These are phyloP conservation scores for Aspergillus fumigatiaffinis DNA, from an alignment of 2,329 filamentous ascomycete genomes.

Conservation along the genomic window DNA sequence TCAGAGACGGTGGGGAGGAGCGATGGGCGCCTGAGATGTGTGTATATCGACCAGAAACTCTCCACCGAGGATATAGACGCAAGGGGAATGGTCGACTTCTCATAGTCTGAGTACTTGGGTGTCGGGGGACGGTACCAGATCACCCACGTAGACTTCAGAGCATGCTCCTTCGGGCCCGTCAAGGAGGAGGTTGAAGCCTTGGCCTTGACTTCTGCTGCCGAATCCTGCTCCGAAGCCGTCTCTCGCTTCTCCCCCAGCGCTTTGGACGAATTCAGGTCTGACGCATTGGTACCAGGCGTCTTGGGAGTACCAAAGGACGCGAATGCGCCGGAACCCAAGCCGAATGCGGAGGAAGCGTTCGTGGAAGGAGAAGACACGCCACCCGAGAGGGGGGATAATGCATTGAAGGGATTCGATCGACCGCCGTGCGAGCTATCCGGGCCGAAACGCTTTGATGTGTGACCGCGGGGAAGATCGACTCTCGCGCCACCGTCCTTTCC, in stretches of 20 bases:
- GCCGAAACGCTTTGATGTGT: constrained; percentile 70
- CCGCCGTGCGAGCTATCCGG: constrained; percentile 69
- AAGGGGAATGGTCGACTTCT: constrained; percentile 88
- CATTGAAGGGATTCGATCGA: constrained; percentile 72
- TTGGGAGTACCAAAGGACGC: constrained; percentile 96
- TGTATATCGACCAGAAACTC: constrained; percentile 87
- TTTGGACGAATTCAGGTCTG: constrained; percentile 66
- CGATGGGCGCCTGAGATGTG: constrained; percentile 85
- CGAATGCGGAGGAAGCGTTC: constrained; percentile 82
- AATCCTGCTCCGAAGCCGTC: constrained; percentile 43
- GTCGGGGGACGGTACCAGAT: constrained; percentile 97
- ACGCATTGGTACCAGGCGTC: constrained; percentile 66
- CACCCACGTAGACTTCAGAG: constrained; percentile 83
- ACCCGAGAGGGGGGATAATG: constrained; percentile 66
- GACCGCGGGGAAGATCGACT: constrained; percentile 58
- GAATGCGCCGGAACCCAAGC: constrained; percentile 90
- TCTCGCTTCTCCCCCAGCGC: constrained; percentile 62
- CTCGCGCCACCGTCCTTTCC: constrained; percentile 51
- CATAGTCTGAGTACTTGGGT: constrained; percentile 96
- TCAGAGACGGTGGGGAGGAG: constrained; percentile 86
- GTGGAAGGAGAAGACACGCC: constrained; percentile 71
- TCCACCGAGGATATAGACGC: constrained; percentile 78
- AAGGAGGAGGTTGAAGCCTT: constrained; percentile 39
- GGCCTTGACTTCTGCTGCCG: constrained; percentile 27
- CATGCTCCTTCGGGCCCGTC: constrained; percentile 44